These are phyloP conservation scores for Pulchroboletus neoregius DNA, from an alignment of 1,284 basidiomycete species.

Conservation along the genomic window DNA sequence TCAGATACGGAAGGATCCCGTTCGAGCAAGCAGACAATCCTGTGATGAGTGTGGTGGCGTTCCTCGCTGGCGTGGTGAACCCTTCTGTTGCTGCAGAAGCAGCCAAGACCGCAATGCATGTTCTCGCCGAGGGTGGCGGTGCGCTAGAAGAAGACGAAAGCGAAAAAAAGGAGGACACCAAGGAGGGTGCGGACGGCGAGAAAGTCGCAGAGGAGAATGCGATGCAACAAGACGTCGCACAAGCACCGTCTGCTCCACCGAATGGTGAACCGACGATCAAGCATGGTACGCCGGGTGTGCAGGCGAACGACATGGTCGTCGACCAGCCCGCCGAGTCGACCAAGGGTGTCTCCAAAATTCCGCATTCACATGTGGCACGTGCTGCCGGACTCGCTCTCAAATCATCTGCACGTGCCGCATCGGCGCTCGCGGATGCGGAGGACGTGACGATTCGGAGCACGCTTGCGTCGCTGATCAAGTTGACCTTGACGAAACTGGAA, in stretches of 20 bases:
- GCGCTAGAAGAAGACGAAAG: conserved; percentile 32
- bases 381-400: conserved; percentile 84
- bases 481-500: conserved; percentile 91
- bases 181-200: conserved; percentile 23
- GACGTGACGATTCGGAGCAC: conserved; percentile 79
- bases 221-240: conserved; percentile 29
- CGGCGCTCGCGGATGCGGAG: conserved; percentile 80
- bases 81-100: conserved; percentile 92
- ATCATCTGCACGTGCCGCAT: conserved; percentile 86
- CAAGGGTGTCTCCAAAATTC: conserved; percentile 52
- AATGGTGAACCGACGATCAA: conserved; percentile 21
- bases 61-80: conserved; percentile 89
- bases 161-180: conserved; percentile 22
- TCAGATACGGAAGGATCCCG: conserved; percentile 79
- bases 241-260: conserved; percentile 7
- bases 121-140: conserved; percentile 49
- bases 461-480: conserved; percentile 82
- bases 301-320: conserved; percentile 41
- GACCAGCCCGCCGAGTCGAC: conserved; percentile 37
- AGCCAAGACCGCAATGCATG: conserved; percentile 85
- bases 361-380: conserved; percentile 72
- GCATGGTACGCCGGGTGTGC: conserved; percentile 19
- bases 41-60: conserved; percentile 97
- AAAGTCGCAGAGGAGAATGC: conserved; percentile 32
- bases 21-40: conserved; percentile 97